A percentile compares a stretch with the other conserved stretches of the same genome.
Conservation (phyloP, 495 filamentous ascomycete species). For the Xylaria acuta region DNA sequence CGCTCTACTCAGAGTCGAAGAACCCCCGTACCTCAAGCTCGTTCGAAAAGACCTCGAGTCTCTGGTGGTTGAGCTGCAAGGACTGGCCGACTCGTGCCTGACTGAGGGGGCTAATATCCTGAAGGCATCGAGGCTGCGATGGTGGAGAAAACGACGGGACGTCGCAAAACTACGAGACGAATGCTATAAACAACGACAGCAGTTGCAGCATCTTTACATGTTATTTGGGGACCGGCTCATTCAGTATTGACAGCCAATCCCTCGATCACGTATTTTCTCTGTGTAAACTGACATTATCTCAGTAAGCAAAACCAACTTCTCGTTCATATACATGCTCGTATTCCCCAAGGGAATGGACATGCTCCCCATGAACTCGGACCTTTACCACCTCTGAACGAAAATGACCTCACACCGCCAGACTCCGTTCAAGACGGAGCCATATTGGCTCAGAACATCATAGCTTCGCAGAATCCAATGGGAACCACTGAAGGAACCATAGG, state of each 20-base stretch:
- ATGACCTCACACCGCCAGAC: neutral
- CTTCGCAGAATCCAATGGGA: neutral
- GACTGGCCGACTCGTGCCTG: neutral
- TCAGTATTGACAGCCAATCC: neutral
- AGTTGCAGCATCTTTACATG: neutral
- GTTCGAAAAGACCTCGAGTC: slow-evolving; percentile 5
- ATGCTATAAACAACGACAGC: neutral
- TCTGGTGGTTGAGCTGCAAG: neutral
- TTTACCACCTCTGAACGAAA: neutral
- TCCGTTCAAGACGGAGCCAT: neutral
- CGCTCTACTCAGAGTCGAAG: neutral
- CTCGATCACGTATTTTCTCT: neutral
- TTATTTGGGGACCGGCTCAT: neutral
- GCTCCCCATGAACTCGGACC: neutral
- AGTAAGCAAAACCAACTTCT: slow-evolving; percentile 6
- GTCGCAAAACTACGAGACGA: slow-evolving; percentile 5
- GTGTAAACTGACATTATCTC: neutral
- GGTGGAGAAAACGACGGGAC: slow-evolving; percentile 11
- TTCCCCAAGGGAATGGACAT: neutral
- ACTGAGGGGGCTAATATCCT: neutral
- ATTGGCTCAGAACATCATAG: too few relatives aligned
- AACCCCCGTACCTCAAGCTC: slow-evolving; percentile 10
- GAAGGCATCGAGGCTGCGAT: slow-evolving; percentile 15
- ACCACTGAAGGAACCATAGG: neutral
- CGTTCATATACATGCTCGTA: neutral